Percentiles rank a stretch among this genome's conserved stretches.
These are phyloP conservation scores for Rubroshorea leprosula DNA, from an alignment of 345 rosid genomes.

Conservation along the genomic window DNA sequence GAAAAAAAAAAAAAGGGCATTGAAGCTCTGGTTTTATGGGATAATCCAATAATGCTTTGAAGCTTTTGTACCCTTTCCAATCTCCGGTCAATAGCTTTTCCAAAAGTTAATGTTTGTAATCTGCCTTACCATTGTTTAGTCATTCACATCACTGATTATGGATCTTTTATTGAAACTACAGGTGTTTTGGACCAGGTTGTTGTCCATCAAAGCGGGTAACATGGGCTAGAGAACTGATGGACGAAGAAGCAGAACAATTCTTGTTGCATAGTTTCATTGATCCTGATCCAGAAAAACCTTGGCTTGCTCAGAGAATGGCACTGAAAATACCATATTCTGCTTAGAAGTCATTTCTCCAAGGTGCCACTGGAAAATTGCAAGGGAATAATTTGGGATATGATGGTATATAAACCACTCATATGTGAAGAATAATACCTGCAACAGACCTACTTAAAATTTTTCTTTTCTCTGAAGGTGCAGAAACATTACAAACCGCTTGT, in stretches of 20 bases:
- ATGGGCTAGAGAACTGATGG: conserved; percentile 85
- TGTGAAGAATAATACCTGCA: conserved; percentile 2
- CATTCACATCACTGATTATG: not conserved
- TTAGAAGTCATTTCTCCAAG: conserved; percentile 2
- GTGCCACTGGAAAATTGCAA: not conserved
- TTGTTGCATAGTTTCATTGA: conserved; percentile 70
- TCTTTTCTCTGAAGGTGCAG: too few relatives aligned
- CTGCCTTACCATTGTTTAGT: too few relatives aligned
- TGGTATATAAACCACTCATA: not conserved
- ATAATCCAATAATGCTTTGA: too few relatives aligned
- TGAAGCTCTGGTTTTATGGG: too few relatives aligned
- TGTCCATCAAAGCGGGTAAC: conserved; percentile 61
- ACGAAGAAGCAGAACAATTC: conserved; percentile 84
- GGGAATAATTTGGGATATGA: not conserved
- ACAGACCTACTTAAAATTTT: too few relatives aligned
- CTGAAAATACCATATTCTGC: conserved; percentile 66
- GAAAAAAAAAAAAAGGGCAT: too few relatives aligned
- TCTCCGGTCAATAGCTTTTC: too few relatives aligned
- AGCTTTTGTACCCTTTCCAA: too few relatives aligned
- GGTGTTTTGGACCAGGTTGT: conserved; percentile 88
- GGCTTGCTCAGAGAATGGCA: conserved; percentile 83
- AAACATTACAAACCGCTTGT: too few relatives aligned
- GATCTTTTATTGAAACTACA: conserved; percentile 19
- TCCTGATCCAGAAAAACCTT: conserved; percentile 66
- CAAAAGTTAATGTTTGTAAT: too few relatives aligned